Evolutionary conservation across 345 rosid species (phyloP).

Genomic region (Nasturtium officinale): DNA sequence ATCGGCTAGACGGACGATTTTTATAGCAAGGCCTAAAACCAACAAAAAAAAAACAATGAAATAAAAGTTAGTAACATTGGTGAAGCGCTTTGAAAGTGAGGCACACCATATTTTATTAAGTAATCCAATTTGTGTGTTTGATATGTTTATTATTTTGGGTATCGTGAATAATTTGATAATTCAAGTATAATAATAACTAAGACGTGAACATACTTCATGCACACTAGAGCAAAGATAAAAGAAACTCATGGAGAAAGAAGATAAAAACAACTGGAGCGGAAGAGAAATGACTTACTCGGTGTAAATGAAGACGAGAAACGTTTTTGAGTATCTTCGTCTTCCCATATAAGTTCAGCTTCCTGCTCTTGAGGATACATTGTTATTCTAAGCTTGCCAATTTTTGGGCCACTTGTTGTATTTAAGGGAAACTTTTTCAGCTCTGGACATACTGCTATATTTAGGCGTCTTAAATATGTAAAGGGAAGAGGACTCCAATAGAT

Average conservation of each 20-base stretch:
- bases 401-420: not conserved
- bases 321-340: not conserved
- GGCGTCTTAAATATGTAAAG: not conserved
- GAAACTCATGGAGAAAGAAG: not conserved
- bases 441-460: accelerated
- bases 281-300: not conserved
- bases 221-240: no score
- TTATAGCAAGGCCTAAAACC: no score
- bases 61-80: not conserved
- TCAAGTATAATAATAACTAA: no score
- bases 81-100: no score
- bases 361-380: accelerated
- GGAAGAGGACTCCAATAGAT: constrained; percentile 21
- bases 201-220: no score
- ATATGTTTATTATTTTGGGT: no score
- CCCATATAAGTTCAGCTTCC: not conserved
- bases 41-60: no score
- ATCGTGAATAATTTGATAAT: no score
- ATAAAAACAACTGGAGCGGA: not conserved
- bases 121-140: no score
- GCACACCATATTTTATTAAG: no score
- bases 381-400: accelerated
- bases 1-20: no score
- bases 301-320: not conserved
- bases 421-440: constrained; percentile 20